Evolutionary conservation across 768 basidiomycete species (phyloP), one percentile per base, ranked within the genome.

Genomic region (Filobasidium floriforme): DNA sequence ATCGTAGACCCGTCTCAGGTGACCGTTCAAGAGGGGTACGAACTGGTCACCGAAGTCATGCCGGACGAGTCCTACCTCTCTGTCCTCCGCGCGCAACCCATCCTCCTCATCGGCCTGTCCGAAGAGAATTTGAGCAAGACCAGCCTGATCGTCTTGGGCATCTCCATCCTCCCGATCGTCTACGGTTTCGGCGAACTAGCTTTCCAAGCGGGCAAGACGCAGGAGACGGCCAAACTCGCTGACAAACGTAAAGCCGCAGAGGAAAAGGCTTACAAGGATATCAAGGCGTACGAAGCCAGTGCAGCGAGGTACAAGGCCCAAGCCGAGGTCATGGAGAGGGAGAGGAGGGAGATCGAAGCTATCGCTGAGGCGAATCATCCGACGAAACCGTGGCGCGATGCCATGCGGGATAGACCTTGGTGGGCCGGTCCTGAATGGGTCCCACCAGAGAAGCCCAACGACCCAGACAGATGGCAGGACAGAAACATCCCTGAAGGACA

Each of bases 151-250:
- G 11, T 64, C 14, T 29, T 62, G 19, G 18, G 22, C 22, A 24
- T 64, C 22, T 55, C 62, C 18, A 44, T 59, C 11, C 22, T 68
- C 14, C 55, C 62, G 1, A 18, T 62, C 12, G 18, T 64, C 46
- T 68, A 63, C 41, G 67, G 12, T n/a, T 63, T 55, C 37, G 44
- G 62, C 19, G 61, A 68, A 37, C 28, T 68, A 19, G n/a, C 62
- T 18, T 60, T 32, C 41, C 54, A 68, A 37, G 59, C 65, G 5
- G 61, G 54, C 19, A 26, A 60, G 32, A 46, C 32, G n/a, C 55
- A 68, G 29, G 62, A 63, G 28, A 60, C 15, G 41, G 67, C 62
- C 22, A 60, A 51, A 28, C 26, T 57, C 5, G 44, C 52, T 24
- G 61, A 68, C 41, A 62, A 68, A 37, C 61, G 59, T 54, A 40